Percentiles rank a stretch among this genome's conserved stretches.
Evolutionary conservation across 2,329 filamentous ascomycete species (phyloP).

Genomic region (Cytospora piceicola): DNA sequence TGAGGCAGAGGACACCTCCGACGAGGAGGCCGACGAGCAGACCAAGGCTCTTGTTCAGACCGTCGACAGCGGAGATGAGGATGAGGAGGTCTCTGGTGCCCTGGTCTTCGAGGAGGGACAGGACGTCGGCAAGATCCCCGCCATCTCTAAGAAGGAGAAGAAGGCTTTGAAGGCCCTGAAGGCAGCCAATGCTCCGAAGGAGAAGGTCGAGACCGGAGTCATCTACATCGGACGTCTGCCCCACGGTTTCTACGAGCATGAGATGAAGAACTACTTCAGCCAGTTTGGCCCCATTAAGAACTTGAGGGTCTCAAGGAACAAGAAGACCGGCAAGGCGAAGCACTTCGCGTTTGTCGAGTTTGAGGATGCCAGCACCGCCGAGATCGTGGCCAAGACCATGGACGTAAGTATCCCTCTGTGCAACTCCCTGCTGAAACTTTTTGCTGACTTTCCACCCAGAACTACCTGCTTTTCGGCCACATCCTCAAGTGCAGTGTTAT

Average conservation of each 20-base stretch:
- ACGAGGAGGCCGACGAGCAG: constrained; percentile 30
- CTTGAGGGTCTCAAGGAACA: constrained; percentile 87
- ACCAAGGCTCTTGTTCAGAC: constrained; percentile 29
- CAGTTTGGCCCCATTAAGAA: constrained; percentile 85
- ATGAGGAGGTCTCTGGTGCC: constrained; percentile 24
- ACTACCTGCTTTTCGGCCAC: constrained; percentile 93
- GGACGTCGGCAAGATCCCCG: constrained; percentile 56
- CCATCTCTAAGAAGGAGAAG: constrained; percentile 48
- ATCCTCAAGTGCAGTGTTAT: constrained; percentile 86
- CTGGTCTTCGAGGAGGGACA: constrained; percentile 51
- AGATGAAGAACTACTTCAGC: constrained; percentile 91
- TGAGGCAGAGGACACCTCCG: constrained; percentile 22
- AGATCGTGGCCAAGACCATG: constrained; percentile 94
- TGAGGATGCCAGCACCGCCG: constrained; percentile 72
- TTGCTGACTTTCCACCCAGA: constrained; percentile 43
- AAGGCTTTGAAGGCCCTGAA: constrained; percentile 34
- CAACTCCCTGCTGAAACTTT: background rate
- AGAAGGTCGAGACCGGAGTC: constrained; percentile 68
- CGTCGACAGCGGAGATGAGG: constrained; percentile 30
- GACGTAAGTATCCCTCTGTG: constrained; percentile 48
- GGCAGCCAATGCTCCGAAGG: constrained; percentile 25
- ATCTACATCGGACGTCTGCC: constrained; percentile 91
- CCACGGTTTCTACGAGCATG: constrained; percentile 89
- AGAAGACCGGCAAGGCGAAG: constrained; percentile 86
- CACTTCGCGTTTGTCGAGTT: constrained; percentile 98